phyloP scores from a whole-genome alignment of 2,329 filamentous ascomycete species.

The Alternaria triticina region DNA sequence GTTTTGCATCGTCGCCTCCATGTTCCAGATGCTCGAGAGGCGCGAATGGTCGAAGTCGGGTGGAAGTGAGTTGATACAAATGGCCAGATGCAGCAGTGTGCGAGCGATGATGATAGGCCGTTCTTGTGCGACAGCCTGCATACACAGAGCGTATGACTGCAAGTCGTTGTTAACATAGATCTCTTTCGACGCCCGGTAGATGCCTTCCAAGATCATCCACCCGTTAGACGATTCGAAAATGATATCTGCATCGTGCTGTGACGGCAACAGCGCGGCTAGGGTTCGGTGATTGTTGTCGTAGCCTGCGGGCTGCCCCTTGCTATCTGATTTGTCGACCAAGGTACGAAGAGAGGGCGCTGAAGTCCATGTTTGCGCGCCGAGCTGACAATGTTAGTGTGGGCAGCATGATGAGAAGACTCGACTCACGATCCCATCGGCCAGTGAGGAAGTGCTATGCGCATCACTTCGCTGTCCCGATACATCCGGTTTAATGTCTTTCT shows the following conservation, averaged over 20 bases:
- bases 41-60: conserved; percentile 39
- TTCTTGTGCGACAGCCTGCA: conserved; percentile 37
- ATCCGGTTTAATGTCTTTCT: conserved; percentile 27
- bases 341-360: conserved; percentile 39
- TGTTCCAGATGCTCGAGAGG: conserved; percentile 38
- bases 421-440: conserved; percentile 42
- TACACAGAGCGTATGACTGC: conserved; percentile 42
- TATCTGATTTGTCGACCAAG: conserved; percentile 23
- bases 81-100: conserved; percentile 43
- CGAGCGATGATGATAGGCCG: conserved; percentile 41
- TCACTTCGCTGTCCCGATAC: conserved; percentile 31
- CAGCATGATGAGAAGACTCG: not conserved
- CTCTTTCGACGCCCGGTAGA: conserved; percentile 38
- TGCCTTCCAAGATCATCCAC: conserved; percentile 41
- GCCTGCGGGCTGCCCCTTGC: not conserved
- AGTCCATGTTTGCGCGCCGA: conserved; percentile 39
- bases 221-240: conserved; percentile 46
- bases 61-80: conserved; percentile 43
- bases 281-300: conserved; percentile 29
- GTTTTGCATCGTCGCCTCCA: conserved; percentile 42
- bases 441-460: conserved; percentile 33
- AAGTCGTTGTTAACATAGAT: conserved; percentile 41
- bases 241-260: conserved; percentile 45
- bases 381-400: conserved; percentile 28
- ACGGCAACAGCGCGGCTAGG: conserved; percentile 39